Evolutionary conservation across 2,329 filamentous ascomycete species (phyloP), one percentile per base, ranked within the genome.

Genomic region (Penicillium sclerotigenum): DNA sequence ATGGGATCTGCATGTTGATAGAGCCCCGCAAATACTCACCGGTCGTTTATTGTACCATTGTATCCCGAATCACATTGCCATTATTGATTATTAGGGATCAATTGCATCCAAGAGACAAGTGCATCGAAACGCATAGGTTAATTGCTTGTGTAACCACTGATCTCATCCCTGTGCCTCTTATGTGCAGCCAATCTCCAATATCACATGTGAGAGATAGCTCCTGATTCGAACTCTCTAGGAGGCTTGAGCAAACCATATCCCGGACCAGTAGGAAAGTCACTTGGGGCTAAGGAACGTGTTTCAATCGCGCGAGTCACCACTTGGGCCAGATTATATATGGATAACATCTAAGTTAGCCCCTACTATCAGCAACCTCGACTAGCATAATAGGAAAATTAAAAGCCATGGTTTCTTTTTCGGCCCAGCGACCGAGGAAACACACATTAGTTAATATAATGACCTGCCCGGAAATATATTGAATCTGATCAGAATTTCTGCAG

Each of bases 21-120:
- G 16, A 48, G 46, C 6, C 40, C 55, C 26, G 33, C 24, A 54
- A 58, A 42, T 28, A 33, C 36, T 61, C 59, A 62, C 59, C 59
- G 59, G 49, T 53, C 46, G 36, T 50, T 28, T 54, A 52, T 33
- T 45, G 31, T 47, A 51, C 47, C 51, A 42, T 59, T 54, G 36
- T 49, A 36, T 52, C 46, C 49, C 52, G 56, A 55, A n/a, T 40
- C 13, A 11, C 26, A 31, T 47, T n/a, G 28, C 26, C 34, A 24
- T 26, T 48, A 33, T 38, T 26, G 33, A 24, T 26, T 48, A 33
- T 38, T 26, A 26, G 43, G 14, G 31, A 14, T 40, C 14, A 52
- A 46, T 46, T 18, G n/a, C 20, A 37, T 31, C n/a, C 24, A 18
- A 31, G 26, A 50, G 7, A 43, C 20, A 6, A 45, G 28, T 43